Percentiles rank a stretch among this genome's conserved stretches.
phyloP scores from a whole-genome alignment of 2,329 filamentous ascomycete species.

The Ophioceras dolichostomum region DNA sequence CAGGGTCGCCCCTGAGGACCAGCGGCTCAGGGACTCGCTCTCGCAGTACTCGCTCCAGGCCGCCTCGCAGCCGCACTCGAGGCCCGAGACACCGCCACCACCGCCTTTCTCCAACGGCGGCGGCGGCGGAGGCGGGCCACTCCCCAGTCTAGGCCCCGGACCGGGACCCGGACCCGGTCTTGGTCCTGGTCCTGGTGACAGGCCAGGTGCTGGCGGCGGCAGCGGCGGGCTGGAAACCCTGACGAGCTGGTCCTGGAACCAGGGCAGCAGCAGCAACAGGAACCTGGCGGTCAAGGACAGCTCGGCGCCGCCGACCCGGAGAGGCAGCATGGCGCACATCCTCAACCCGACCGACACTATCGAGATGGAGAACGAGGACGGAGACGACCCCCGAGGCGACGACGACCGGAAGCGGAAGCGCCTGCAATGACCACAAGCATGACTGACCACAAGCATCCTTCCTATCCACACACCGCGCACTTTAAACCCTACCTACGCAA shows the following conservation, averaged over 20 bases:
- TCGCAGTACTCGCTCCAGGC: constrained; percentile 39
- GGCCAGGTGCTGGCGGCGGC: no score
- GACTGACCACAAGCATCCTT: no score
- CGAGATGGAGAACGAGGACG: constrained; percentile 42
- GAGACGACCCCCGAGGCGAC: constrained; percentile 38
- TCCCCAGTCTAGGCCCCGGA: no score
- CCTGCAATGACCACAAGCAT: constrained; percentile 26
- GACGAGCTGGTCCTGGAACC: constrained; percentile 44
- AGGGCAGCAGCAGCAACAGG: constrained; percentile 27
- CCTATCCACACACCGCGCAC: no score
- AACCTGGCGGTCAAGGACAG: constrained; percentile 39
- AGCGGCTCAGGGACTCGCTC: constrained; percentile 43
- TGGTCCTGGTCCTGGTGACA: no score
- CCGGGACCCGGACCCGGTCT: no score
- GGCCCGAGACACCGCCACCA: constrained; percentile 40
- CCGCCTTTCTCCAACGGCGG: constrained; percentile 34
- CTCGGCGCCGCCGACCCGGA: constrained; percentile 42
- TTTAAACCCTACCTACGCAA: no score
- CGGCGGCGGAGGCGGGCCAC: no score
- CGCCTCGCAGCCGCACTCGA: constrained; percentile 32
- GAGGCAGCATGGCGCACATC: constrained; percentile 51
- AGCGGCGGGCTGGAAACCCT: constrained; percentile 29
- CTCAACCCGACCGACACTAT: constrained; percentile 46
- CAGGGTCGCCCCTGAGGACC: constrained; percentile 35
- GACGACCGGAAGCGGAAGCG: constrained; percentile 52